Evolutionary conservation across 192 early-diverging fungal species (phyloP).

Genomic region (Coemansia sp.): DNA sequence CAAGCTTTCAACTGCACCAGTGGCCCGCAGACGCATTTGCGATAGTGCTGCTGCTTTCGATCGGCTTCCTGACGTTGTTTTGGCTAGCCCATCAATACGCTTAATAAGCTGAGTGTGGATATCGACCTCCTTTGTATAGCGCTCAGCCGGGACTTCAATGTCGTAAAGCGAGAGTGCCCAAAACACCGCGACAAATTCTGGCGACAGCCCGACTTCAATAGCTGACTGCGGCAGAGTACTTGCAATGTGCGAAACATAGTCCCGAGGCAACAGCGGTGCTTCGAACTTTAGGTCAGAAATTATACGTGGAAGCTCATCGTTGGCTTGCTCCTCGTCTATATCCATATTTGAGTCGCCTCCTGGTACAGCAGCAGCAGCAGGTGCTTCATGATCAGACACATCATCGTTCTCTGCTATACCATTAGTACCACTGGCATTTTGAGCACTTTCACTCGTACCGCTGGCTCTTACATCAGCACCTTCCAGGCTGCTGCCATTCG

Average conservation of each 20-base stretch:
- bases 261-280: constrained; percentile 40
- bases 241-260: constrained; percentile 38
- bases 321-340: constrained; percentile 6
- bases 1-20: constrained; percentile 22
- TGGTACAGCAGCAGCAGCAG: too few species aligned
- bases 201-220: constrained; percentile 25
- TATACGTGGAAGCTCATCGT: constrained; percentile 11
- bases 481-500: too few species aligned
- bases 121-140: constrained; percentile 41
- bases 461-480: too few species aligned
- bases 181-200: constrained; percentile 46
- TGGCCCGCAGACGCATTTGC: constrained; percentile 28
- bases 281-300: constrained; percentile 30
- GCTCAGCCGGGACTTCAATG: constrained; percentile 32
- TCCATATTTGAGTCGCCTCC: constrained; percentile 10
- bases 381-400: too few species aligned
- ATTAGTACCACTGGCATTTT: background rate
- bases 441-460: background rate
- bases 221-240: constrained; percentile 19
- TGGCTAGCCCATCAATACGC: constrained; percentile 28
- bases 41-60: constrained; percentile 24
- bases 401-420: background rate
- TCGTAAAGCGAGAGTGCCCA: constrained; percentile 43
- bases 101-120: constrained; percentile 27
- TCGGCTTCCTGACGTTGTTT: constrained; percentile 17